Conservation (phyloP, 306 rosid genomes). For the Vigna nakashimae region DNA sequence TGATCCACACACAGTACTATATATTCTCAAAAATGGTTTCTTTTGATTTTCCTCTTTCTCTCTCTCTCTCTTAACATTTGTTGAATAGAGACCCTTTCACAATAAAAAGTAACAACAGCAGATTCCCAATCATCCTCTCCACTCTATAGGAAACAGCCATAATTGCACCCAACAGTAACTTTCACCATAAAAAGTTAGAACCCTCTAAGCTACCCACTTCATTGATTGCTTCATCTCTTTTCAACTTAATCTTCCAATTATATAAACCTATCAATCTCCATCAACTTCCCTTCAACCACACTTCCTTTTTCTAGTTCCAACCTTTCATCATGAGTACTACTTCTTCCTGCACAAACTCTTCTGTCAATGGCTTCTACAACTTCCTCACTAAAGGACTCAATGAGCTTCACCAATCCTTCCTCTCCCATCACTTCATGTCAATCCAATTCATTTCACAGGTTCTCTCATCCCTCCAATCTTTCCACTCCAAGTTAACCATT, state of each 20-base stretch:
- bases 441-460: constrained; percentile 64
- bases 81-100: constrained; percentile 44
- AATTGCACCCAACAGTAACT: constrained; percentile 69
- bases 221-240: constrained; percentile 14
- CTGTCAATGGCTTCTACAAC: constrained; percentile 75
- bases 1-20: constrained; percentile 10
- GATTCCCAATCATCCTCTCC: constrained; percentile 73
- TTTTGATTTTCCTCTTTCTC: constrained; percentile 8
- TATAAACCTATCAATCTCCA: constrained; percentile 54
- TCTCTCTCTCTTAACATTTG: constrained; percentile 23
- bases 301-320: neutral
- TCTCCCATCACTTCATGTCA: constrained; percentile 66
- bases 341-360: constrained; percentile 61
- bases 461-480: constrained; percentile 61
- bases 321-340: constrained; percentile 57
- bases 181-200: constrained; percentile 50
- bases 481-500: constrained; percentile 64
- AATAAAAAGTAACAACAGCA: constrained; percentile 51
- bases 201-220: constrained; percentile 41
- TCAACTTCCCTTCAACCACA: constrained; percentile 48
- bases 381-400: constrained; percentile 62
- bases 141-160: constrained; percentile 67
- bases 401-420: constrained; percentile 54
- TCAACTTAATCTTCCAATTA: constrained; percentile 42
- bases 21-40: neutral